Evolutionary conservation across 441 rosid genomes (phyloP).

Genomic region (Kokia cookei): DNA sequence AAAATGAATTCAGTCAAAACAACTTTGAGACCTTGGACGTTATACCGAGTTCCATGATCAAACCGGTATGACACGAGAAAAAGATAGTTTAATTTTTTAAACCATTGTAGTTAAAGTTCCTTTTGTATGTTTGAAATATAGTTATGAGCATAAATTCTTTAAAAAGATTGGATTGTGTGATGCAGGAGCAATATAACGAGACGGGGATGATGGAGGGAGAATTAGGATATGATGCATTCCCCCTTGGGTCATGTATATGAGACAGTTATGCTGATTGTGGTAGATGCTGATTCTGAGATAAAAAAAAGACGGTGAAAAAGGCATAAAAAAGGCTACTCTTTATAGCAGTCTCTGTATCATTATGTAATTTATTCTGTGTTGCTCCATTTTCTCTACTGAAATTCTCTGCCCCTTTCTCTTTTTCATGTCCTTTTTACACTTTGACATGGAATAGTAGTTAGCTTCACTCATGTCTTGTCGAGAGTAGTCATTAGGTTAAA

Average conservation of each 20-base stretch:
- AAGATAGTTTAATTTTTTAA: background rate
- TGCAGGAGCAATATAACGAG: slow-evolving; percentile 61
- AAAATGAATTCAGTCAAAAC: slow-evolving; percentile 39
- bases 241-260: slow-evolving; percentile 52
- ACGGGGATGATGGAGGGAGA: slow-evolving; percentile 48
- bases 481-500: too few species aligned
- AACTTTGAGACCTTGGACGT: slow-evolving; percentile 55
- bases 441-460: too few species aligned
- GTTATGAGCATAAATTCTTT: slow-evolving; percentile 1
- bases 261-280: slow-evolving; percentile 3
- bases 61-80: slow-evolving; percentile 42
- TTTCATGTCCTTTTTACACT: too few species aligned
- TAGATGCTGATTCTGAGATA: slow-evolving; percentile 1
- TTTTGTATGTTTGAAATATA: background rate
- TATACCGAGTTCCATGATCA: slow-evolving; percentile 57
- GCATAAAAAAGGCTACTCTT: too few species aligned
- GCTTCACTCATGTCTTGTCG: too few species aligned
- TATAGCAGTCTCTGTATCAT: too few species aligned
- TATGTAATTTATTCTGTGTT: too few species aligned
- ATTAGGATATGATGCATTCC: slow-evolving; percentile 58
- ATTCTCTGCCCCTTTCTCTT: too few species aligned
- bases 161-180: slow-evolving; percentile 10
- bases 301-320: background rate
- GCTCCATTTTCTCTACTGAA: too few species aligned
- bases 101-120: too few species aligned